Evolutionary conservation across 2,329 filamentous ascomycete genomes (phyloP).

Genomic region (Ceratocystis alfenasii): DNA sequence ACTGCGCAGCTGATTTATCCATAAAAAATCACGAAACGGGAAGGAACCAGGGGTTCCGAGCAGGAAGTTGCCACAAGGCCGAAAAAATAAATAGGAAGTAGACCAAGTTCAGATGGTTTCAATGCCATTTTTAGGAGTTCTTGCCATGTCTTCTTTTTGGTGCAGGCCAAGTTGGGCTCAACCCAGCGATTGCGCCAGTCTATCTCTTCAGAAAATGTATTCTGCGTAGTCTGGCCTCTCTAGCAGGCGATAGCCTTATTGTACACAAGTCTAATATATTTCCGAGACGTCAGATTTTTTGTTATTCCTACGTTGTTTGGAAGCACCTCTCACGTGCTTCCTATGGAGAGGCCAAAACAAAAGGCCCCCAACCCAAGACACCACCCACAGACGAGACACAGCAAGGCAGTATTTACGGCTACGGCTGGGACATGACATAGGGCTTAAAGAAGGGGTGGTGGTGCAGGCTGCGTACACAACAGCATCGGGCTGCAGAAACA

Average conservation of each 20-base stretch:
- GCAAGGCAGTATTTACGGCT: background rate
- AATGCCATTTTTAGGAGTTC: background rate
- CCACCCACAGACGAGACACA: background rate
- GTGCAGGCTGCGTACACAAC: background rate
- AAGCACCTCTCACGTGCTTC: too few species aligned
- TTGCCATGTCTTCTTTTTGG: background rate
- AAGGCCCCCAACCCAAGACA: background rate
- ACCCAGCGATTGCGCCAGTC: too few species aligned
- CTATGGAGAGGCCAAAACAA: background rate
- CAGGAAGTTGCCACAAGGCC: background rate
- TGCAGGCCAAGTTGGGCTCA: background rate
- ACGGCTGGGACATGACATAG: background rate
- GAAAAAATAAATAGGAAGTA: background rate
- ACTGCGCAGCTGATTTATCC: background rate
- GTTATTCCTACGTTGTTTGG: too few species aligned
- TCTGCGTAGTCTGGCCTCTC: too few species aligned
- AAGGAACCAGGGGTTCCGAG: slow-evolving; percentile 8
- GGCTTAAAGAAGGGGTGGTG: background rate
- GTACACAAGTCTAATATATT: too few species aligned
- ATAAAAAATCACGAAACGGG: slow-evolving; percentile 5
- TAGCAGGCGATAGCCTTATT: too few species aligned
- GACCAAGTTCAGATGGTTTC: background rate
- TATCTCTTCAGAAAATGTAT: too few species aligned
- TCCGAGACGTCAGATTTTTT: too few species aligned
- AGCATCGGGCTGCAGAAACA: background rate